Evolutionary conservation across 345 rosid species (phyloP).

Genomic region (Lepidium didymum): DNA sequence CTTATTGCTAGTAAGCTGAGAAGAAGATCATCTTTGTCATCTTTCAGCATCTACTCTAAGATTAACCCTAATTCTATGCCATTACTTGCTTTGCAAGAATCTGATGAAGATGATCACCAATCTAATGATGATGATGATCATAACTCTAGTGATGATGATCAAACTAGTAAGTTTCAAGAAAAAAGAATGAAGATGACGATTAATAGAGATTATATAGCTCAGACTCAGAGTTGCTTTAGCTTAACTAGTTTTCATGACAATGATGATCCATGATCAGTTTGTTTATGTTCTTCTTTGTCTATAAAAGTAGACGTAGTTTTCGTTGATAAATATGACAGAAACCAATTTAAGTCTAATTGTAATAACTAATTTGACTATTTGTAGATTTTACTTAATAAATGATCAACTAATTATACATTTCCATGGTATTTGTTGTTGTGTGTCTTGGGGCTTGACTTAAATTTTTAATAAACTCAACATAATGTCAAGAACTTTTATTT

Average conservation of each 20-base stretch:
- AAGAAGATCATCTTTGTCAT: slow-evolving; percentile 27
- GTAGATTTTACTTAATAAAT: too few species aligned
- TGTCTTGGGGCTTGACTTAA: too few species aligned
- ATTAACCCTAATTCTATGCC: slow-evolving; percentile 73
- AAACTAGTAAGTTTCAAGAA: slow-evolving; percentile 1
- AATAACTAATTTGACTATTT: too few species aligned
- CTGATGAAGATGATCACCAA: slow-evolving; percentile 18
- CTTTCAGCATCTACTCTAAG: slow-evolving; percentile 40
- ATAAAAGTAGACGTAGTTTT: neutral
- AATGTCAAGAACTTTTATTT: too few species aligned
- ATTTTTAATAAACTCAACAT: too few species aligned
- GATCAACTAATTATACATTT: too few species aligned
- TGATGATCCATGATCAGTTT: slow-evolving; percentile 5
- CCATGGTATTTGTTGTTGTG: too few species aligned
- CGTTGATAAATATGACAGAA: too few species aligned
- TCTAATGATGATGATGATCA: neutral
- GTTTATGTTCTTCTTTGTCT: neutral
- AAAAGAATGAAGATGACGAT: slow-evolving; percentile 21
- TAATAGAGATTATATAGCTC: slow-evolving; percentile 10
- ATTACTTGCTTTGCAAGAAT: slow-evolving; percentile 45
- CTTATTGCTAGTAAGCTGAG: slow-evolving; percentile 45
- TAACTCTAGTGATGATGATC: slow-evolving; percentile 19
- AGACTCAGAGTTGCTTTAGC: slow-evolving; percentile 18
- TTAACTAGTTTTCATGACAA: slow-evolving; percentile 14
- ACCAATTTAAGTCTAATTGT: too few species aligned